A percentile compares a stretch with the other conserved stretches of the same genome.
Conservation (phyloP, 441 rosid genomes). For the Capsella rubella region DNA sequence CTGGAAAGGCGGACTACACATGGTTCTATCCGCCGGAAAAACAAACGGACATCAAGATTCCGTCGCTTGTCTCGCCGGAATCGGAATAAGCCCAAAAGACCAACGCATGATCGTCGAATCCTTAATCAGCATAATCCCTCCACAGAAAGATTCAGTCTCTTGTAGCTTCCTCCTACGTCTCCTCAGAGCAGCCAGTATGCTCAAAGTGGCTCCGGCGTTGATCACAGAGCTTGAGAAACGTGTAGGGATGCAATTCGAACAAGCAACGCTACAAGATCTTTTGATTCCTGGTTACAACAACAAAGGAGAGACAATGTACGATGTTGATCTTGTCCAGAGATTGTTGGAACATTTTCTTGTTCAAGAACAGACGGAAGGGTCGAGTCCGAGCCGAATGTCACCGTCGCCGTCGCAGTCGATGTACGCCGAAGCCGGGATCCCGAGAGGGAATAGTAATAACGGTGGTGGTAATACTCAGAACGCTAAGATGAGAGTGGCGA, state of each 20-base stretch:
- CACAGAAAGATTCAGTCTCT: slow-evolving; percentile 85
- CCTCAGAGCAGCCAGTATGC: slow-evolving; percentile 76
- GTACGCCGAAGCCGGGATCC: slow-evolving; percentile 54
- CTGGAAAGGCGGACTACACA: slow-evolving; percentile 91
- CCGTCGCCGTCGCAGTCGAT: slow-evolving; percentile 58
- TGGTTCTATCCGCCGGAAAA: slow-evolving; percentile 64
- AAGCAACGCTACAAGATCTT: slow-evolving; percentile 84
- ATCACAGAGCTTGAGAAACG: slow-evolving; percentile 91
- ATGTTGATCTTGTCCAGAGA: slow-evolving; percentile 94
- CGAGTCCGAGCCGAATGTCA: slow-evolving; percentile 72
- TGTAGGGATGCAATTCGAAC: slow-evolving; percentile 98
- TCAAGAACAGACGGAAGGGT: slow-evolving; percentile 86
- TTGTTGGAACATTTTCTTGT: slow-evolving; percentile 93
- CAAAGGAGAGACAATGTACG: slow-evolving; percentile 74
- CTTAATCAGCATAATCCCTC: slow-evolving; percentile 89
- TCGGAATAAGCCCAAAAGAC: slow-evolving; percentile 68
- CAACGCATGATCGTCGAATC: slow-evolving; percentile 94
- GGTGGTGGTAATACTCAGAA: slow-evolving; percentile 49
- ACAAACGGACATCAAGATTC: slow-evolving; percentile 62
- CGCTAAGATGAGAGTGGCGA: slow-evolving; percentile 92
- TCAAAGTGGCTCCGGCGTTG: slow-evolving; percentile 88
- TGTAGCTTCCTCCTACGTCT: slow-evolving; percentile 92
- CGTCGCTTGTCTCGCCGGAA: slow-evolving; percentile 36
- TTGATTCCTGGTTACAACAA: slow-evolving; percentile 68
- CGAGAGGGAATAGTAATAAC: slow-evolving; percentile 57